These are phyloP conservation scores for Aphanoascus verrucosus DNA, from an alignment of 2,329 filamentous ascomycete species.

Conservation along the genomic window DNA sequence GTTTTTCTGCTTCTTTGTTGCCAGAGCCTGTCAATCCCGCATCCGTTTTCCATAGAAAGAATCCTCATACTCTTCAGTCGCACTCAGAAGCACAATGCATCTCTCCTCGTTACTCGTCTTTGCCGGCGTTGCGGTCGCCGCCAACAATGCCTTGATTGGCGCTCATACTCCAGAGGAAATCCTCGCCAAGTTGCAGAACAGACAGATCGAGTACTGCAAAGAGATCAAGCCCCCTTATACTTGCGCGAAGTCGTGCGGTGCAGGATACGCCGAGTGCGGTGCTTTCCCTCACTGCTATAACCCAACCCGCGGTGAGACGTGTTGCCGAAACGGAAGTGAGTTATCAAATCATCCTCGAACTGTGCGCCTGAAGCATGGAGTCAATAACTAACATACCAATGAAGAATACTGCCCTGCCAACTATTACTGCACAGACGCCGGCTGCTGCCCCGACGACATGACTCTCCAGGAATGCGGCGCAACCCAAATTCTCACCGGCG, in stretches of 20 bases:
- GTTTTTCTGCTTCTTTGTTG: neutral
- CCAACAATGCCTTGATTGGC: neutral
- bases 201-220: slow-evolving; percentile 4
- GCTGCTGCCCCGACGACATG: slow-evolving; percentile 5
- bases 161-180: neutral
- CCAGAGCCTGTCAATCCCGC: neutral
- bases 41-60: neutral
- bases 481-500: slow-evolving; percentile 1
- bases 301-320: slow-evolving; percentile 7
- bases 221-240: slow-evolving; percentile 4
- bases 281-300: slow-evolving; percentile 10
- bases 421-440: slow-evolving; percentile 8
- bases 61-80: neutral
- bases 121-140: slow-evolving; percentile 3
- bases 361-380: neutral
- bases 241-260: slow-evolving; percentile 9
- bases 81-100: neutral
- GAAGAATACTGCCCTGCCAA: slow-evolving; percentile 12
- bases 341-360: neutral
- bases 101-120: slow-evolving; percentile 7
- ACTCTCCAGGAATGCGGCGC: slow-evolving; percentile 9
- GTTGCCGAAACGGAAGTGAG: slow-evolving; percentile 14
- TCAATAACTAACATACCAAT: neutral
- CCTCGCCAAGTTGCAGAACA: neutral
- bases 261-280: slow-evolving; percentile 7